phyloP scores from a whole-genome alignment of 225 moss, liverwort and hornwort species.

The Polytrichum commune region DNA sequence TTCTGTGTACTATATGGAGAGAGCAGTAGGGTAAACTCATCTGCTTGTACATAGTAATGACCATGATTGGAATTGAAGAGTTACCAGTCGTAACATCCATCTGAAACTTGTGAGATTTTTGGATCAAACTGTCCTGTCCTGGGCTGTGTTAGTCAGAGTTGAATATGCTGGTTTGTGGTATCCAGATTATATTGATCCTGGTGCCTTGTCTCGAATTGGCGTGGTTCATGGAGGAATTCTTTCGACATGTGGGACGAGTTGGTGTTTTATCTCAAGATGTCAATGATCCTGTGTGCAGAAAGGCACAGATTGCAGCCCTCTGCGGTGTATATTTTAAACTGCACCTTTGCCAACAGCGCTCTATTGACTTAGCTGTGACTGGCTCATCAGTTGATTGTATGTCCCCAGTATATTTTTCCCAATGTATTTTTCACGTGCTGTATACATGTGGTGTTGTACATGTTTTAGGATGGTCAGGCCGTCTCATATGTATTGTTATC shows the following conservation, averaged over 20 bases:
- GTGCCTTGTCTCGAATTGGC: constrained; percentile 28
- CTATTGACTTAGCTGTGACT: too few species aligned
- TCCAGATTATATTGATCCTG: constrained; percentile 14
- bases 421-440: too few species aligned
- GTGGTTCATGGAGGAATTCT: constrained; percentile 22
- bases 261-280: constrained; percentile 24
- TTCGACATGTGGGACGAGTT: constrained; percentile 26
- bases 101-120: neutral
- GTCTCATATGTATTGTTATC: too few species aligned
- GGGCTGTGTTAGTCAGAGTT: constrained; percentile 28
- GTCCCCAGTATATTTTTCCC: too few species aligned
- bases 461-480: too few species aligned
- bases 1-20: constrained; percentile 50
- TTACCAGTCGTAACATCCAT: constrained; percentile 13
- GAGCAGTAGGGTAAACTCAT: constrained; percentile 24
- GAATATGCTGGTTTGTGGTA: constrained; percentile 8
- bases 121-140: constrained; percentile 23
- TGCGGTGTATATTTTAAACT: too few species aligned
- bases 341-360: too few species aligned
- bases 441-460: too few species aligned
- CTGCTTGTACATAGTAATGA: constrained; percentile 48
- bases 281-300: too few species aligned
- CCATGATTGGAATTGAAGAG: constrained; percentile 17
- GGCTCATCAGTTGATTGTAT: too few species aligned
- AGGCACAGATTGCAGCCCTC: too few species aligned